Base-by-base conservation (phyloP, 1,139 yeast species). In the Debaryomyces subglobosus region DNA sequence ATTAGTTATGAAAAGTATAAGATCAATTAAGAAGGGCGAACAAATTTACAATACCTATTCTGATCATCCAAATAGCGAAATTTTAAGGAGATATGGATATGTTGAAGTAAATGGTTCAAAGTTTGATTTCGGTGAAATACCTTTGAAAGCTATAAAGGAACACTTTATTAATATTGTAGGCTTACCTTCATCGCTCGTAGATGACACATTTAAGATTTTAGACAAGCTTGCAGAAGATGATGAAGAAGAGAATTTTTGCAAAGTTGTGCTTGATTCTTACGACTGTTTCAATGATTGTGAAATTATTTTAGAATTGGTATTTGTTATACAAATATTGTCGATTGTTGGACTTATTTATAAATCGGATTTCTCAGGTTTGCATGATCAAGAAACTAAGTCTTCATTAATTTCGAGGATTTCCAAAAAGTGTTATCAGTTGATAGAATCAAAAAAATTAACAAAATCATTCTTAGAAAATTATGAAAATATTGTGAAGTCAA, bases 1-100 rank as follows among this genome's bases (percentile, higher is more conserved):
- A 3, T 70, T 91, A 42, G 82, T 82, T 8, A 89, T 94, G 94
- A 76, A 78, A 43, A 80, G 96, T 3, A 81, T 82, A n/a, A 79
- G 77, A 48, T 66, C 71, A 3, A 92, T 94, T 36, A 50, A 67
- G 8, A 69, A 70, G 39, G 92, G 89, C 1, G 85, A 82, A 21
- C 98, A 94, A 61, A 73, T 94, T 3, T 92, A 81, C 68, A 92
- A 92, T 65, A 87, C 92, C 0, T 94, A 94, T 64, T 96, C 97
- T 2, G 95, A 90, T 46, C 85, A 89, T 55, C 96, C 98, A 23
- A 92, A 92, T 63, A 75, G 94, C 29, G 98, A 94, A 60, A 77
- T 94, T 33, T 73, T 94, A 49, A 81, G 99, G 58, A 78, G 96
- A 48, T 94, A 92, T 57, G 99, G 99, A 0, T 94, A 89, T 60